A percentile compares a stretch with the other conserved stretches of the same genome.
Conservation (phyloP, 768 basidiomycete genomes). For the Mycena alexandri region DNA sequence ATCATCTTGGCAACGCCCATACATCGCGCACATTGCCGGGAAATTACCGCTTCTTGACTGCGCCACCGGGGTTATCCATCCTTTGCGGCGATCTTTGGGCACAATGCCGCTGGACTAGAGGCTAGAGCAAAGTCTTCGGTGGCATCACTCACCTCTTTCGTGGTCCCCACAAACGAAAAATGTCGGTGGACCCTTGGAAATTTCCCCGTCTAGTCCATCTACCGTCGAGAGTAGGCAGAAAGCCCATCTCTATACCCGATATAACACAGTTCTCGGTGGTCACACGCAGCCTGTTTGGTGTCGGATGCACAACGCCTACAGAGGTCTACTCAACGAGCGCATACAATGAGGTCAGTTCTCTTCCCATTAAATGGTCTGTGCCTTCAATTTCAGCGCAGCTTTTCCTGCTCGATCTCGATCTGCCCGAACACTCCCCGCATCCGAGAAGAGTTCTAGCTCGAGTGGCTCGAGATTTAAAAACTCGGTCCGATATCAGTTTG, state of each 20-base stretch:
- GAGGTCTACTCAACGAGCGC: conserved; percentile 34
- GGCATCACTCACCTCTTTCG: conserved; percentile 13
- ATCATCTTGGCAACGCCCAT: not conserved
- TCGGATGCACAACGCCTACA: conserved; percentile 37
- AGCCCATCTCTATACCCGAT: conserved; percentile 41
- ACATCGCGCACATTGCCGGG: conserved; percentile 23
- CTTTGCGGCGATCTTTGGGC: conserved; percentile 28
- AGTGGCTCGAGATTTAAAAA: conserved; percentile 40
- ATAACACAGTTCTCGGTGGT: conserved; percentile 40
- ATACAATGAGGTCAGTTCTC: conserved; percentile 39
- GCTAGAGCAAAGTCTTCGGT: conserved; percentile 9
- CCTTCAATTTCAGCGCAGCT: conserved; percentile 28
- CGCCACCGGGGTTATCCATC: conserved; percentile 32
- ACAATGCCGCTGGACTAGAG: conserved; percentile 12
- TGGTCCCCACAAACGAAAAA: conserved; percentile 11
- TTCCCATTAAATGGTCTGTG: not conserved
- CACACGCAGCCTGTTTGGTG: conserved; percentile 39
- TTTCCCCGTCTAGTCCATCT: conserved; percentile 38
- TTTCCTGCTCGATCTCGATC: conserved; percentile 37
- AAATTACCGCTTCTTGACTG: conserved; percentile 14
- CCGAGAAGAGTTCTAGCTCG: conserved; percentile 41
- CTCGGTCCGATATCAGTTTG: conserved; percentile 40
- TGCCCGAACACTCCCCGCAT: conserved; percentile 28
- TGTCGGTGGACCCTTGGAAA: conserved; percentile 33
- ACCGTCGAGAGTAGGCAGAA: conserved; percentile 37